Evolutionary conservation across 1,284 basidiomycete genomes (phyloP).

Genomic region (Xanthoconium separans): DNA sequence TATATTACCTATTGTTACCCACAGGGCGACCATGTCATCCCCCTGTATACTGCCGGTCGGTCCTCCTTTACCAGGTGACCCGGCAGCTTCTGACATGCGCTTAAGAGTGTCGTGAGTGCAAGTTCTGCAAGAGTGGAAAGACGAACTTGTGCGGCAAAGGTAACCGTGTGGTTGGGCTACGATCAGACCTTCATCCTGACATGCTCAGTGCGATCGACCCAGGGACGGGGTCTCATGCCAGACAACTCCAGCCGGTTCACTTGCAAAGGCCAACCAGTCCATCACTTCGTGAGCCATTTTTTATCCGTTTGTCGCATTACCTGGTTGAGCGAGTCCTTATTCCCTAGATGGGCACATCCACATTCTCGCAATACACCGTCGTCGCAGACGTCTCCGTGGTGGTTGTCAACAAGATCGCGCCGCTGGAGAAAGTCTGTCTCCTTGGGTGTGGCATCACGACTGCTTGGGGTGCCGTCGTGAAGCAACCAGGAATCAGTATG

Average conservation of each 20-base stretch:
- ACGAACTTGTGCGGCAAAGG: conserved; percentile 93
- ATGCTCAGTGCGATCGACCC: conserved; percentile 78
- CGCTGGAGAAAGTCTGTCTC: conserved; percentile 92
- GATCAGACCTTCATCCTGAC: conserved; percentile 8
- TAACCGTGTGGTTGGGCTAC: conserved; percentile 28
- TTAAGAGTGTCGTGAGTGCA: conserved; percentile 90
- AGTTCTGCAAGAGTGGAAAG: conserved; percentile 99
- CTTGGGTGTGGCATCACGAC: conserved; percentile 97
- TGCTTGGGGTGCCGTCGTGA: conserved; percentile 88
- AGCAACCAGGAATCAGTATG: conserved; percentile 78
- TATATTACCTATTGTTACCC: not conserved
- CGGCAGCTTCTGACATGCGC: conserved; percentile 2
- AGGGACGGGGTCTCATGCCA: conserved; percentile 97
- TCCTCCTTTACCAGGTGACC: not conserved
- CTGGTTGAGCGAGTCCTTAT: not conserved
- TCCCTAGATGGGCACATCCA: conserved; percentile 92
- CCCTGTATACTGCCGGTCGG: conserved; percentile 87
- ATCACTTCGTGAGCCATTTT: conserved; percentile 78
- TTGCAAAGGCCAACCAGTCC: conserved; percentile 83
- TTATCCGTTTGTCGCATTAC: not conserved
- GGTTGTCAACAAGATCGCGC: conserved; percentile 81
- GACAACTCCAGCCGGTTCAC: conserved; percentile 92
- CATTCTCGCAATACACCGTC: conserved; percentile 99
- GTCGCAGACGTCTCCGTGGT: conserved; percentile 98
- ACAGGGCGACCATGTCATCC: conserved; percentile 90